Percentiles rank a stretch among this genome's conserved stretches.
These are phyloP conservation scores for Bretziella fagacearum DNA, from an alignment of 2,329 filamentous ascomycete species.

Conservation along the genomic window DNA sequence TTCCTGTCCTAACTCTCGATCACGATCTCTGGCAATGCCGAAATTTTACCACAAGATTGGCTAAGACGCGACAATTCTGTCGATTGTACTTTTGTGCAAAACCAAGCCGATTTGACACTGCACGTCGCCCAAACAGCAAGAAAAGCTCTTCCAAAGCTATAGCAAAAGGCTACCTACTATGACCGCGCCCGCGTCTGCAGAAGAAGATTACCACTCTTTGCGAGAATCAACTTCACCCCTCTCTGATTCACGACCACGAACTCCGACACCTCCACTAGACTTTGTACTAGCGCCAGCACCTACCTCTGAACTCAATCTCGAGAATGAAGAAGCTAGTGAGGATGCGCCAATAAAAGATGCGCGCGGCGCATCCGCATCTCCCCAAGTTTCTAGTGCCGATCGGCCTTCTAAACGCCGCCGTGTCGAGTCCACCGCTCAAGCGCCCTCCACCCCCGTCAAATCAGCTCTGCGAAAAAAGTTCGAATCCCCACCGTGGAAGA, in stretches of 20 bases:
- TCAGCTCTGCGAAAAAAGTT: conserved; percentile 25
- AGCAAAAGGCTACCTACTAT: no score
- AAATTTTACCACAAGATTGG: not conserved
- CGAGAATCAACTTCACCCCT: conserved; percentile 17
- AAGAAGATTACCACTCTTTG: conserved; percentile 20
- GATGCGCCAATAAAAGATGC: not conserved
- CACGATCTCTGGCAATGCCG: not conserved
- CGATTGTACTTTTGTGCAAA: not conserved
- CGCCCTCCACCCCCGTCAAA: not conserved
- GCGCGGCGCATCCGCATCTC: not conserved
- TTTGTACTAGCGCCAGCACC: conserved; percentile 1
- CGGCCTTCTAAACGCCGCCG: conserved; percentile 50
- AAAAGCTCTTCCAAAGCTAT: no score
- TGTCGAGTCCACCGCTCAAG: conserved; percentile 23
- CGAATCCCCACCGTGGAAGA: conserved; percentile 87
- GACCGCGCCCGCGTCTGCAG: conserved; percentile 41
- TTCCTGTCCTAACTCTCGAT: not conserved
- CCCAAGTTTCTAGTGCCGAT: conserved; percentile 22
- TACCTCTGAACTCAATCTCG: conserved; percentile 17
- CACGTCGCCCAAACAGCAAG: no score
- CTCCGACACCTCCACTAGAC: conserved; percentile 15
- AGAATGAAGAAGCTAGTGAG: not conserved
- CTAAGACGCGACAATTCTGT: not conserved
- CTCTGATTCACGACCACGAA: conserved; percentile 15
- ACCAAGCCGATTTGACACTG: no score